Percentiles rank a stretch among this genome's conserved stretches.
Evolutionary conservation across 2,329 filamentous ascomycete species (phyloP).

Genomic region (Aspergillus pseudonomiae): DNA sequence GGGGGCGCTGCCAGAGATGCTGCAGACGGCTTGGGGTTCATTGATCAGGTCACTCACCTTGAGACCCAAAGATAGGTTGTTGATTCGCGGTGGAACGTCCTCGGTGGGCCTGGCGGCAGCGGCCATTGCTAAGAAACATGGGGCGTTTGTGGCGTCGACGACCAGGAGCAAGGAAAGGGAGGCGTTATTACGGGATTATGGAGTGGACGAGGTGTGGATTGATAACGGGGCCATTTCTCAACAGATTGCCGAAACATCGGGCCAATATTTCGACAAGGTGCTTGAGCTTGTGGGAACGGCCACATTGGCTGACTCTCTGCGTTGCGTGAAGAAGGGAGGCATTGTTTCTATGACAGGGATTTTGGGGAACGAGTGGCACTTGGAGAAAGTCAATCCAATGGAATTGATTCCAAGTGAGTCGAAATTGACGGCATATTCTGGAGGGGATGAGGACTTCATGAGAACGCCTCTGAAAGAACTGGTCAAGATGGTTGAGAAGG

Average conservation of each 20-base stretch:
- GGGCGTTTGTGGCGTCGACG: conserved; percentile 45
- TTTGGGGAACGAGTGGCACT: conserved; percentile 47
- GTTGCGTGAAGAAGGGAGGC: conserved; percentile 42
- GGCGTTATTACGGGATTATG: conserved; percentile 41
- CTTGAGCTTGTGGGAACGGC: conserved; percentile 51
- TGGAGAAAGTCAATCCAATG: conserved; percentile 48
- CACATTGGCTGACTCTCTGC: conserved; percentile 49
- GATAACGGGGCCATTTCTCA: conserved; percentile 46
- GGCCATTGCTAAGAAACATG: conserved; percentile 47
- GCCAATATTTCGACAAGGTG: conserved; percentile 47
- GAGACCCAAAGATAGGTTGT: conserved; percentile 44
- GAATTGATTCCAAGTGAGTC: conserved; percentile 44
- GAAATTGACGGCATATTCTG: conserved; percentile 47
- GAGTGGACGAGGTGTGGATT: conserved; percentile 49
- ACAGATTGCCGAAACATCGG: conserved; percentile 32
- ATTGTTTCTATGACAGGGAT: conserved; percentile 53
- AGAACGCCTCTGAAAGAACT: conserved; percentile 46
- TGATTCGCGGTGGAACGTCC: conserved; percentile 56
- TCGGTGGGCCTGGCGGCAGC: conserved; percentile 53
- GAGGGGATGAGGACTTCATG: conserved; percentile 45
- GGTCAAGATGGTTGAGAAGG: conserved; percentile 40
- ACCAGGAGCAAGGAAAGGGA: conserved; percentile 43
- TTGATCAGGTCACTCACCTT: conserved; percentile 46
- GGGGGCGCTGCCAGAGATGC: conserved; percentile 55
- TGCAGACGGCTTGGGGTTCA: conserved; percentile 54